Evolutionary conservation across 2,329 filamentous ascomycete genomes (phyloP).

Genomic region (Ophiocordyceps camponoti-rufipedis): DNA sequence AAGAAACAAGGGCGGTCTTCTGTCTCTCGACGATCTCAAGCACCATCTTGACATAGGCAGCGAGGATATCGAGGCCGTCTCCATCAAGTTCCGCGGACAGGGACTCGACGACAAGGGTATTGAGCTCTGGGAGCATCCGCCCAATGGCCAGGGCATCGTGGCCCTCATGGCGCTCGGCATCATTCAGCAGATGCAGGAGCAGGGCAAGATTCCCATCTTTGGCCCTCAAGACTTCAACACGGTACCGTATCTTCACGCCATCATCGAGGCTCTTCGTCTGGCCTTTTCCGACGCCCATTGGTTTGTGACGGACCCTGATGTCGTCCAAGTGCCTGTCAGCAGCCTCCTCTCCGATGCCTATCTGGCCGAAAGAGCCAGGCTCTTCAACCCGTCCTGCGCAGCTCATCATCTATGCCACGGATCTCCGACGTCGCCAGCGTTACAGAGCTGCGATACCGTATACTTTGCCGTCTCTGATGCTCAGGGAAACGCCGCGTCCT

Average conservation of each 20-base stretch:
- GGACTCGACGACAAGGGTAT: constrained; percentile 33
- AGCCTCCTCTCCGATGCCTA: constrained; percentile 57
- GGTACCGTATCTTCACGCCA: constrained; percentile 60
- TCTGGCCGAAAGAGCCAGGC: constrained; percentile 47
- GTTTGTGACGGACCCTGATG: constrained; percentile 75
- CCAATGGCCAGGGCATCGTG: constrained; percentile 90
- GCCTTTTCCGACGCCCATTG: constrained; percentile 80
- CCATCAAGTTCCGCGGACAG: constrained; percentile 58
- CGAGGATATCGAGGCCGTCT: constrained; percentile 73
- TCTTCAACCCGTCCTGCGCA: constrained; percentile 38
- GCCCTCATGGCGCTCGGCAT: constrained; percentile 90
- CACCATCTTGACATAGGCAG: constrained; percentile 51
- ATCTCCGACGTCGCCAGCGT: constrained; percentile 43
- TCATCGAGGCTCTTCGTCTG: constrained; percentile 77
- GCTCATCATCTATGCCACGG: constrained; percentile 50
- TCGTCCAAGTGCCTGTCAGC: constrained; percentile 46
- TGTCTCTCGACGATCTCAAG: constrained; percentile 64
- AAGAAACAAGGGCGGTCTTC: constrained; percentile 53
- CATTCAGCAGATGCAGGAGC: constrained; percentile 64
- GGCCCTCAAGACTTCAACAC: constrained; percentile 60
- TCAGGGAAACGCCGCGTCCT: constrained; percentile 77
- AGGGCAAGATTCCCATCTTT: constrained; percentile 58
- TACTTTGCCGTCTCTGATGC: constrained; percentile 78
- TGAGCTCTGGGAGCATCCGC: constrained; percentile 90
- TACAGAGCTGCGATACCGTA: constrained; percentile 78